Conservation (phyloP, 345 rosid species). For the Acer yangbiense region DNA sequence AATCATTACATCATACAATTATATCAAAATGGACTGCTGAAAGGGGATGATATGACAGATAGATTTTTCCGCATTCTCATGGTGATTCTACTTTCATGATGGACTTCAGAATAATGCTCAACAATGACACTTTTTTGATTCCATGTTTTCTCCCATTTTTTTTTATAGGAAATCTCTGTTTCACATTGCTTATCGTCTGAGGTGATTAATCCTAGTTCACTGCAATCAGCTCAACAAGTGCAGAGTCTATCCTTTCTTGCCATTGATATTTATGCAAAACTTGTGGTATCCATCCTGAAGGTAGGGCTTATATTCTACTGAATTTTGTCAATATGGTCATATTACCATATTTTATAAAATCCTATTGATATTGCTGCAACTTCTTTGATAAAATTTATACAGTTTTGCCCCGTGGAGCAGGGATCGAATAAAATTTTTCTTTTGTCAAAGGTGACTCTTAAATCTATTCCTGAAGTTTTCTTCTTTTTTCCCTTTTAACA, state of each 20-base stretch:
- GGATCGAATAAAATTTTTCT: conserved; percentile 69
- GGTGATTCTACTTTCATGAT: conserved; percentile 35
- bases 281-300: conserved; percentile 61
- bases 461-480: neutral
- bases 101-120: neutral
- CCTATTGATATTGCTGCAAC: conserved; percentile 6
- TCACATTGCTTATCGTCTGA: conserved; percentile 81
- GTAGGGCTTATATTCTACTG: conserved; percentile 25
- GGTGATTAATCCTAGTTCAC: conserved; percentile 53
- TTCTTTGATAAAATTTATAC: conserved; percentile 5
- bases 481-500: neutral
- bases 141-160: conserved; percentile 12
- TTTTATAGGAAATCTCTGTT: conserved; percentile 73
- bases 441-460: conserved; percentile 60
- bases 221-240: conserved; percentile 69
- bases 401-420: conserved; percentile 68
- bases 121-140: neutral
- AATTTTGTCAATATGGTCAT: conserved; percentile 1
- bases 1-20: conserved; percentile 66
- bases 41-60: conserved; percentile 85
- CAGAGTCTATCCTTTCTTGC: conserved; percentile 77
- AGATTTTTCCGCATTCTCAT: conserved; percentile 77
- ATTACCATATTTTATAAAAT: neutral
- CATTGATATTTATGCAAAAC: conserved; percentile 87
- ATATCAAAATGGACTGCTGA: conserved; percentile 79